Base-by-base conservation (phyloP, 2,329 filamentous ascomycete species). In the Ascochyta viciae-villosae region DNA sequence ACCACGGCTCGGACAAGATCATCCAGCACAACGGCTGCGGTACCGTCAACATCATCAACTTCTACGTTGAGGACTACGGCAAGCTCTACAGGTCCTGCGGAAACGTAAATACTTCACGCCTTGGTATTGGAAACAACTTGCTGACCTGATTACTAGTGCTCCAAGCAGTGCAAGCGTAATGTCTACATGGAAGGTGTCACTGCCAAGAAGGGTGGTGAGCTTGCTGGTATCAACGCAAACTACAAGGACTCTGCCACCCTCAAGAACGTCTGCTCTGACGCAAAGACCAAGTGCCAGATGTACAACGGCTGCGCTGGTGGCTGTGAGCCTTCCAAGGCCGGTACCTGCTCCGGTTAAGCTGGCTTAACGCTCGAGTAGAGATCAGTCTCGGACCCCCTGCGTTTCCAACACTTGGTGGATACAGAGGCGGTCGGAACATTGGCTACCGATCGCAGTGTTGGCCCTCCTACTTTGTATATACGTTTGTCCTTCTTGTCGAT, bases 151-250 rank as follows among this genome's bases (percentile, higher is more conserved):
- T 16, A 1, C 4, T 13, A 67, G 63, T 73, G 69, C 64, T 81
- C 80, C 70, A 80, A 76, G 67, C 71, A 72, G 19, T 71, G 75
- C 63, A 75, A 75, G 46, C 75, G 80, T 31, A 75, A 78, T 61
- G 73, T 80, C 45, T 73, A 78, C 58, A 73, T 82, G 24, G 68
- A 78, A 60, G 76, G 76, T 51, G 67, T 78, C 41, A 72, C 71
- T 6, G 77, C 76, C 35, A 74, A 74, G 40, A 66, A 72, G n/a
- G 67, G 73, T 50, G 79, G 79, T 34, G 71, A 73, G 50, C 71
- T 80, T 19, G 79, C 74, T 56, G 79, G 80, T 34, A 81, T 82
- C 64, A 82, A 82, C 72, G 73, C 70, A 44, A 82, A 82, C 74
- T 82, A 78, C 58, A 78, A 78, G 15, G 80, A 81, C 61, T 80